These are phyloP conservation scores for Neopestalotiopsis sp. DNA, from an alignment of 2,329 filamentous ascomycete genomes.

Conservation along the genomic window DNA sequence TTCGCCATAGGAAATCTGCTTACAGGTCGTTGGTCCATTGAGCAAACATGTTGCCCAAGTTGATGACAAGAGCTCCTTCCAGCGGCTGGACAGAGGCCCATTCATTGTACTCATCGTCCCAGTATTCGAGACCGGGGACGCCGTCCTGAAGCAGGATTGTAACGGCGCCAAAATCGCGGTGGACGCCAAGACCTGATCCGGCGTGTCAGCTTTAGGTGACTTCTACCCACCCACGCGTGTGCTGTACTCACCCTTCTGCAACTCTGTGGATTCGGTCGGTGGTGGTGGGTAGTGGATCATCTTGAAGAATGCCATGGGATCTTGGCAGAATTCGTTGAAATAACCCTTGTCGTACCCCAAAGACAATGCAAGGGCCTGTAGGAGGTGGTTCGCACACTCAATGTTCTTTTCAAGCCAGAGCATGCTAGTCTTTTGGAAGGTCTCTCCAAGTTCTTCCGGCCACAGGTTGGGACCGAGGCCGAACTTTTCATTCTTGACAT, in stretches of 20 bases:
- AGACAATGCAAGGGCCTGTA: background rate
- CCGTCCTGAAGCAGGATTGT: constrained; percentile 31
- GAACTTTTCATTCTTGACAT: constrained; percentile 7
- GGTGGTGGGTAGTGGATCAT: constrained; percentile 16
- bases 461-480: constrained; percentile 13
- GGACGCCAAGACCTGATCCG: constrained; percentile 23
- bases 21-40: constrained; percentile 32
- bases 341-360: constrained; percentile 5
- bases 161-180: constrained; percentile 33
- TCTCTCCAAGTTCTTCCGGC: constrained; percentile 11
- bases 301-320: constrained; percentile 17
- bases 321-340: constrained; percentile 12
- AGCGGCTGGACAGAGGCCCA: constrained; percentile 28
- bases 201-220: background rate
- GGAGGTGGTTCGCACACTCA: background rate
- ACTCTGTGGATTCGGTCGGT: background rate
- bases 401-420: constrained; percentile 5
- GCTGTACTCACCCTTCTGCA: constrained; percentile 2
- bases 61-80: constrained; percentile 40
- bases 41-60: constrained; percentile 44
- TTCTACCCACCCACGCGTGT: no score
- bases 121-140: constrained; percentile 31
- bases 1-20: no score
- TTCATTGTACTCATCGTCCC: constrained; percentile 20
- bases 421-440: constrained; percentile 14